Base-by-base conservation (phyloP, 768 basidiomycete species). In the Chalciporus piperatus region DNA sequence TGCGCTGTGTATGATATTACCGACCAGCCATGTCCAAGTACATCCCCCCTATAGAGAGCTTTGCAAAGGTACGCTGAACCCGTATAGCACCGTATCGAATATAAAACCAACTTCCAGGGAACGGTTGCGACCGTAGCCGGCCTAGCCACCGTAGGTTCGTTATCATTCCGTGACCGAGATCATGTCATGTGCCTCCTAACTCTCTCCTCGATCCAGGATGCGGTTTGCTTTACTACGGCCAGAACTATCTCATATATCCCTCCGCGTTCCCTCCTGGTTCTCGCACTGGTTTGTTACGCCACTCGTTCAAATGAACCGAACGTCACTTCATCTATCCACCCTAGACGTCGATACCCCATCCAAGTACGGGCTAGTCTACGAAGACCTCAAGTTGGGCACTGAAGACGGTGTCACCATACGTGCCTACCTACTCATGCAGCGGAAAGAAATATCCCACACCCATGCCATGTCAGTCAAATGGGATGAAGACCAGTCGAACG, bases 181-280 rank as follows among this genome's bases (percentile, higher is more conserved):
- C 35, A 37, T 37, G 8, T 14, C 35, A 5, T 14, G 6, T n/a
- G 16, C 35, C 35, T 37, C 35, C 35, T 37, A 37, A 37, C 40
- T 40, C 16, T 30, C 41, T 30, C 33, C 28, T 35, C 51, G 7
- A 16, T 20, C 19, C 57, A 89, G 88, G 83, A 52, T 79, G 79
- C 45, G 85, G 87, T 10, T 76, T 94, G 32, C 77, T 92, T 16
- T 93, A 88, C 69, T 87, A 88, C 58, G 91, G 89, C 25, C 94
- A 98, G 66, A 87, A 85, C 64, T 87, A 81, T 59, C 75, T 98
- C 47, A 95, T 98, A 65, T 98, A 96, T 67, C 94, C 94, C 1
- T 85, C 91, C 16, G 85, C 86, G 8, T 85, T 80, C 43, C 85
- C 90, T 48, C 79, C 83, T 5, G 92, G 92, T 2, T 92, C 92